These are phyloP conservation scores for Datura wrightii DNA, from an alignment of 257 asterid genomes.

Conservation along the genomic window DNA sequence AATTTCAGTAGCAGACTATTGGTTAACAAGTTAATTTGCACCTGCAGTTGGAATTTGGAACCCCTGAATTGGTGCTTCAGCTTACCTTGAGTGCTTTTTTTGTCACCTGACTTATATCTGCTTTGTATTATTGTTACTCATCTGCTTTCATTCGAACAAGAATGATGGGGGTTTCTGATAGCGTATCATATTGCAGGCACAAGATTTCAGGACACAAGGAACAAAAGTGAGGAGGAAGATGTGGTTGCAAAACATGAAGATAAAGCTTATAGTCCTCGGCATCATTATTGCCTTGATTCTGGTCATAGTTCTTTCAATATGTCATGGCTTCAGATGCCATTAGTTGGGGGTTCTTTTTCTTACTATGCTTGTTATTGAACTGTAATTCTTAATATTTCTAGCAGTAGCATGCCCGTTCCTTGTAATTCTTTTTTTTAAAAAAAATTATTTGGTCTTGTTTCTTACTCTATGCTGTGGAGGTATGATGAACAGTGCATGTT, in stretches of 20 bases:
- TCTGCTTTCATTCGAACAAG: background rate
- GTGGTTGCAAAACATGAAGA: conserved; percentile 96
- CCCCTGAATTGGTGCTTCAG: background rate
- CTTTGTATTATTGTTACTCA: conserved; percentile 3
- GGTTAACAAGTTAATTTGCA: background rate
- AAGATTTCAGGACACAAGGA: conserved; percentile 94
- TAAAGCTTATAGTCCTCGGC: conserved; percentile 90
- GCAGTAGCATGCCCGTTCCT: conserved; percentile 40
- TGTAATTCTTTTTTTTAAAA: conserved; percentile 9
- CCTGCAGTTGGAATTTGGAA: background rate
- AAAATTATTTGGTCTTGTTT: conserved; percentile 37
- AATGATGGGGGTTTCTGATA: background rate
- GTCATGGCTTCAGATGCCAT: conserved; percentile 77
- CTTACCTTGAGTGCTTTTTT: background rate
- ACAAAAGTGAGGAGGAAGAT: conserved; percentile 89
- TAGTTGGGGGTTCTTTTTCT: conserved; percentile 28
- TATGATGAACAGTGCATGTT: conserved; percentile 54
- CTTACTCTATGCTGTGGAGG: conserved; percentile 37
- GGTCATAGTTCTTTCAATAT: conserved; percentile 77
- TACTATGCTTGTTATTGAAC: conserved; percentile 36
- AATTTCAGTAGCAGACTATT: background rate
- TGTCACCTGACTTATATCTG: background rate
- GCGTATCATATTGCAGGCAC: conserved; percentile 58
- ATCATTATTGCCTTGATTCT: conserved; percentile 85
- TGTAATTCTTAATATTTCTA: conserved; percentile 38